phyloP scores from a whole-genome alignment of 169 alveolate species.

The Eimeria falciformis region DNA sequence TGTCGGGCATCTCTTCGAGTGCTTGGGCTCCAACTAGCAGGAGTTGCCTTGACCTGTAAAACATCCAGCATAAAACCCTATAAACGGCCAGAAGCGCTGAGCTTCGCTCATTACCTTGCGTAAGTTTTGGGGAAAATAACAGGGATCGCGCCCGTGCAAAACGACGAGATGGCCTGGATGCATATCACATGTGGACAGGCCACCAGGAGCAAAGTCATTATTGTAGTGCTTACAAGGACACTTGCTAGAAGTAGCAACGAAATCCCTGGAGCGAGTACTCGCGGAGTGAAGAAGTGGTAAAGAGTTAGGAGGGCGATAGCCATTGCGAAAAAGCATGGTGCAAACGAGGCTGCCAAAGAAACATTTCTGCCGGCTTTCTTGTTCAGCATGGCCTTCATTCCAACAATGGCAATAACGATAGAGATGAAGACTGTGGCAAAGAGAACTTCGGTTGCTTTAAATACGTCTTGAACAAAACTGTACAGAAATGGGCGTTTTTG shows the following conservation, averaged over 20 bases:
- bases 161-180: background rate
- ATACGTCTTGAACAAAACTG: constrained; percentile 53
- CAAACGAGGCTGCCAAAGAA: background rate
- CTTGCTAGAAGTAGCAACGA: constrained; percentile 11
- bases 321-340: constrained; percentile 10
- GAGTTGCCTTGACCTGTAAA: constrained; percentile 34
- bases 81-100: background rate
- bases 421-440: constrained; percentile 27
- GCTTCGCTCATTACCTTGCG: background rate
- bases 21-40: constrained; percentile 61
- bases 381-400: constrained; percentile 30
- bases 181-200: background rate
- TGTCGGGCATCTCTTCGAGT: constrained; percentile 49
- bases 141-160: constrained; percentile 25
- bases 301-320: background rate
- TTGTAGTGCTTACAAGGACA: background rate
- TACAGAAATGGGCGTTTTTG: background rate
- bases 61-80: background rate
- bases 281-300: constrained; percentile 45
- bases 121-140: constrained; percentile 52
- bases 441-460: constrained; percentile 60
- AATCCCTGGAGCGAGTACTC: constrained; percentile 1
- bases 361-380: constrained; percentile 19
- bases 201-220: background rate
- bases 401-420: constrained; percentile 11